Percentiles rank a stretch among this genome's conserved stretches.
Conservation (phyloP, 208 protist genomes). For the Herpetomonas samuelpessoai region DNA sequence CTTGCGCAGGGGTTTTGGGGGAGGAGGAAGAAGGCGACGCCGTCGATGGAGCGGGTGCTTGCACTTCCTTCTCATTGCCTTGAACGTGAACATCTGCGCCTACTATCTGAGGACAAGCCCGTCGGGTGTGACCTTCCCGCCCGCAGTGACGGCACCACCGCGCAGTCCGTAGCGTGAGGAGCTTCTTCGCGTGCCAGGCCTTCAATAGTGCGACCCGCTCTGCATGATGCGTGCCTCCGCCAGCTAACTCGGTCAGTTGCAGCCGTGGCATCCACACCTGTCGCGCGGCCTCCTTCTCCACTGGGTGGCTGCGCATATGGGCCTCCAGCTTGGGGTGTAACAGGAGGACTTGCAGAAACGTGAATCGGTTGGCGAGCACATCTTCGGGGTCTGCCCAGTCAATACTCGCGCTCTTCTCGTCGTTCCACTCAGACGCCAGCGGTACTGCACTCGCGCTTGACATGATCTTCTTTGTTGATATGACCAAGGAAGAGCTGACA, state of each 20-base stretch:
- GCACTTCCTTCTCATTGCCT: neutral
- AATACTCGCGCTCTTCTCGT: slow-evolving; percentile 76
- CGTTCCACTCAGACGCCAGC: slow-evolving; percentile 47
- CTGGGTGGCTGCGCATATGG: slow-evolving; percentile 21
- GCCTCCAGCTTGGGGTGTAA: slow-evolving; percentile 47
- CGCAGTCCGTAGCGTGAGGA: slow-evolving; percentile 37
- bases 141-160: slow-evolving; percentile 79
- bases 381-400: slow-evolving; percentile 70
- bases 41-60: neutral
- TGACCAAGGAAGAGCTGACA: slow-evolving; percentile 2
- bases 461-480: neutral
- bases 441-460: slow-evolving; percentile 12
- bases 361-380: slow-evolving; percentile 66
- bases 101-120: slow-evolving; percentile 23
- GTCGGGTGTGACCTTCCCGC: slow-evolving; percentile 57
- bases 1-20: neutral
- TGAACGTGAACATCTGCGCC: neutral
- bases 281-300: slow-evolving; percentile 16
- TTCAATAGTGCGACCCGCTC: slow-evolving; percentile 23
- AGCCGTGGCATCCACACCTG: no score
- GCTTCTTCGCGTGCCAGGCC: slow-evolving; percentile 30
- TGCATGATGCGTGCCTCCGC: no score
- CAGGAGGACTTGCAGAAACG: slow-evolving; percentile 64
- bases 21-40: neutral
- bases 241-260: no score